phyloP scores from a whole-genome alignment of 2,329 filamentous ascomycete species.

The Teratosphaeria gauchensis region DNA sequence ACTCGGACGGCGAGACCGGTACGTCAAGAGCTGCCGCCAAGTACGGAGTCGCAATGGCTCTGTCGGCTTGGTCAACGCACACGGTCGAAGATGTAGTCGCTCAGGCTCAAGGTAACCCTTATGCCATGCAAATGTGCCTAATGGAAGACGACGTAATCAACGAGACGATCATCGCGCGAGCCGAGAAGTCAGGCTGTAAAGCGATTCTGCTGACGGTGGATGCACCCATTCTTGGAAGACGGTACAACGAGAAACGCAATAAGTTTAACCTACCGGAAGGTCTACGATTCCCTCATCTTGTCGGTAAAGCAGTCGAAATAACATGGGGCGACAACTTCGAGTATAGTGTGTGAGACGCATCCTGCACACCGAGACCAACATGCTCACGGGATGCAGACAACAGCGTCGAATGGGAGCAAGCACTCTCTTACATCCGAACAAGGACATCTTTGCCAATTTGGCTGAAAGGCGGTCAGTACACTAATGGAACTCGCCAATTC shows the following conservation, averaged over 20 bases:
- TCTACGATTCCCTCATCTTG: neutral
- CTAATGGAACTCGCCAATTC: neutral
- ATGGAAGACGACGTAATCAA: slow-evolving; percentile 15
- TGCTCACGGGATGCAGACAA: neutral
- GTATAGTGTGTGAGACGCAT: neutral
- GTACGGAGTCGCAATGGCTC: neutral
- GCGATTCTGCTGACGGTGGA: slow-evolving; percentile 52
- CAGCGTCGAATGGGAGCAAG: neutral
- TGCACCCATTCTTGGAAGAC: slow-evolving; percentile 46
- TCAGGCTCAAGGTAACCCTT: neutral
- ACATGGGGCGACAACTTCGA: neutral
- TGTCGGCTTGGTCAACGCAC: neutral
- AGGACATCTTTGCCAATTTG: neutral
- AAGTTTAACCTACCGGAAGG: slow-evolving; percentile 9
- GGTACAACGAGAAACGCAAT: slow-evolving; percentile 36
- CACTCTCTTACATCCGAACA: neutral
- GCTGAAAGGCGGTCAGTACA: neutral
- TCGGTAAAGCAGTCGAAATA: neutral
- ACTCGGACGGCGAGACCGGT: neutral
- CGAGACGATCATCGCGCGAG: slow-evolving; percentile 35
- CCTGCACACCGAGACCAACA: neutral
- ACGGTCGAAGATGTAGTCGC: neutral
- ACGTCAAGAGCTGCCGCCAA: neutral
- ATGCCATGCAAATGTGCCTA: neutral
- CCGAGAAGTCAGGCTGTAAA: slow-evolving; percentile 39